Evolutionary conservation across 2,329 filamentous ascomycete species (phyloP).

Genomic region (Huntiella omanensis): DNA sequence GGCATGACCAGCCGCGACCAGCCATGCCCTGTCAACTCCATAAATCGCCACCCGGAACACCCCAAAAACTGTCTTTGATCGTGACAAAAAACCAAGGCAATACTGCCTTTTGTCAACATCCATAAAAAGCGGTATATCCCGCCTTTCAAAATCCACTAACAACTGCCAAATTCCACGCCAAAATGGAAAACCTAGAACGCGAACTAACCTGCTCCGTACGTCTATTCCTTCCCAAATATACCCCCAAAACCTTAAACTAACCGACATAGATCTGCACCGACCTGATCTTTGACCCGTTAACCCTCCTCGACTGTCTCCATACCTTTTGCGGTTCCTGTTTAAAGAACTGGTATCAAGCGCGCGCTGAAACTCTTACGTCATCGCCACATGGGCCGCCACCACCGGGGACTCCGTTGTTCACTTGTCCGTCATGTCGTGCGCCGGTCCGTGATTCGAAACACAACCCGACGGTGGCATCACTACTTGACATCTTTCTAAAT

Average conservation of each 20-base stretch:
- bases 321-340: constrained; percentile 92
- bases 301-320: constrained; percentile 80
- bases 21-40: not conserved
- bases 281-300: constrained; percentile 76
- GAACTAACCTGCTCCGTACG: constrained; percentile 89
- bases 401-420: constrained; percentile 40
- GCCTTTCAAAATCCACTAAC: not conserved
- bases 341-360: constrained; percentile 87
- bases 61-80: not conserved
- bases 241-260: constrained; percentile 2
- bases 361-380: constrained; percentile 40
- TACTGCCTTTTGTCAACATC: not conserved
- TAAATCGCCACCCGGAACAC: not conserved
- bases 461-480: constrained; percentile 75
- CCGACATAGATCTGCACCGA: constrained; percentile 79
- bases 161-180: not conserved
- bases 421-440: constrained; percentile 84
- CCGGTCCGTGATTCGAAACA: constrained; percentile 69
- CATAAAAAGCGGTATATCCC: not conserved
- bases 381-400: constrained; percentile 27
- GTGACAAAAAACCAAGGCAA: not conserved
- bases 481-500: constrained; percentile 73
- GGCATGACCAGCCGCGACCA: too few species aligned
- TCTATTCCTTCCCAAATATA: constrained; percentile 14
- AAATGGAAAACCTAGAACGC: constrained; percentile 56